A percentile compares a stretch with the other conserved stretches of the same genome.
These are phyloP conservation scores for Letharia columbiana DNA, from an alignment of 495 filamentous ascomycete genomes.

Conservation along the genomic window DNA sequence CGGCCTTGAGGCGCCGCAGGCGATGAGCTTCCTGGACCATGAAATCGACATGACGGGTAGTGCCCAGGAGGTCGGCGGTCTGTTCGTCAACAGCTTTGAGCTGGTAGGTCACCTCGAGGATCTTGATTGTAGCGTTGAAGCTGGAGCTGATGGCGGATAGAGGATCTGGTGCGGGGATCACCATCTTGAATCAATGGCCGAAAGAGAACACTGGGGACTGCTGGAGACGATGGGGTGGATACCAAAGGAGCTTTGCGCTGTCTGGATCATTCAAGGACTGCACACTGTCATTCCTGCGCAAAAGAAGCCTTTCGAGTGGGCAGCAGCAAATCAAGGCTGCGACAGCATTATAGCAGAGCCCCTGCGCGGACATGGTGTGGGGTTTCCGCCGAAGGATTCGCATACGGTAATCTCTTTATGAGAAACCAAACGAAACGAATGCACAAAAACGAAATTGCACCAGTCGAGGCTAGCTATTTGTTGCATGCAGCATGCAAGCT, in stretches of 20 bases:
- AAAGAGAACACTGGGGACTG: not conserved
- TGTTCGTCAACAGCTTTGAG: constrained; percentile 27
- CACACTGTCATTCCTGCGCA: not conserved
- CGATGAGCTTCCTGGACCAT: constrained; percentile 26
- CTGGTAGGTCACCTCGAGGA: constrained; percentile 20
- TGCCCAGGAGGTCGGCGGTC: constrained; percentile 26
- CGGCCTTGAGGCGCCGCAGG: constrained; percentile 22
- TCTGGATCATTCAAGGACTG: too few species aligned
- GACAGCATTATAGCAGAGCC: not conserved
- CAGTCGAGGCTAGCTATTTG: too few species aligned
- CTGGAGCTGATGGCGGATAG: constrained; percentile 3
- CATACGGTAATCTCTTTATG: not conserved
- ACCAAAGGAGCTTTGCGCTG: not conserved
- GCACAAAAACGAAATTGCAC: not conserved
- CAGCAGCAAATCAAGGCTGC: not conserved
- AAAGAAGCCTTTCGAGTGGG: not conserved
- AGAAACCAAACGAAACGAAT: not conserved
- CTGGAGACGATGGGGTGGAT: not conserved
- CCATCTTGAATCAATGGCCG: not conserved
- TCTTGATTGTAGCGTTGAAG: constrained; percentile 16
- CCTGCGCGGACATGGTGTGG: not conserved
- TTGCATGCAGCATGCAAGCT: not conserved
- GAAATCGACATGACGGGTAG: constrained; percentile 21
- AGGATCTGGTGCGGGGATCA: constrained; percentile 2
- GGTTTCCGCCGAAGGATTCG: not conserved